phyloP scores from a whole-genome alignment of 352 stramenopile species.

The Globisporangium paddicum region DNA sequence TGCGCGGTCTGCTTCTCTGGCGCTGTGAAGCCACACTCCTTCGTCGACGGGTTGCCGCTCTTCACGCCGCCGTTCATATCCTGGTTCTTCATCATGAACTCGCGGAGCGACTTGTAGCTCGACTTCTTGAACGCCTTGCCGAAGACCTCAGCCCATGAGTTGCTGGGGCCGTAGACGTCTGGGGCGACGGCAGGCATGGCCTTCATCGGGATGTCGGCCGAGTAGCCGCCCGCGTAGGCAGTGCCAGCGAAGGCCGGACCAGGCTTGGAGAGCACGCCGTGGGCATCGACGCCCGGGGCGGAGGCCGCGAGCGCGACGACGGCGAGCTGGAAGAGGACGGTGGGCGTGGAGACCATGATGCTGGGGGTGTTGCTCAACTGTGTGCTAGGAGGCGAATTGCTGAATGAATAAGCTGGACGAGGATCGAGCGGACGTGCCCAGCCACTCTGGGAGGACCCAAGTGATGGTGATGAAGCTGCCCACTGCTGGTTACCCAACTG shows the following conservation, averaged over 20 bases:
- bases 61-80: constrained; percentile 3
- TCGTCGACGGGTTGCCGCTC: not conserved
- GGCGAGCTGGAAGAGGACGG: constrained; percentile 1
- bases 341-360: constrained; percentile 5
- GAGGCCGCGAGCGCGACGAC: constrained; percentile 2
- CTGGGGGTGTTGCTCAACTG: not conserved
- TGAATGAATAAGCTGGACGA: not conserved
- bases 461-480: not conserved
- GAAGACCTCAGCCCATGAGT: constrained; percentile 6
- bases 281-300: not conserved
- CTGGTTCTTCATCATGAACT: constrained; percentile 13
- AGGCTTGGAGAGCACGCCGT: constrained; percentile 15
- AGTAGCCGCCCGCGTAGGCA: constrained; percentile 8
- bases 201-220: constrained; percentile 6
- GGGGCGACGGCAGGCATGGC: constrained; percentile 1
- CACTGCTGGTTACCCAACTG: not conserved
- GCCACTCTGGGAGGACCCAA: not conserved
- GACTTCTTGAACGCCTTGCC: constrained; percentile 8
- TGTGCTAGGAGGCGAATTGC: not conserved
- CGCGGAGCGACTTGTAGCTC: constrained; percentile 2
- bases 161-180: not conserved
- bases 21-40: constrained; percentile 6
- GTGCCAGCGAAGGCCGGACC: constrained; percentile 9
- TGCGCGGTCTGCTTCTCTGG: not conserved
- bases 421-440: not conserved